Base-by-base conservation (phyloP, 208 protist genomes). In the Leishmania gerbilli region DNA sequence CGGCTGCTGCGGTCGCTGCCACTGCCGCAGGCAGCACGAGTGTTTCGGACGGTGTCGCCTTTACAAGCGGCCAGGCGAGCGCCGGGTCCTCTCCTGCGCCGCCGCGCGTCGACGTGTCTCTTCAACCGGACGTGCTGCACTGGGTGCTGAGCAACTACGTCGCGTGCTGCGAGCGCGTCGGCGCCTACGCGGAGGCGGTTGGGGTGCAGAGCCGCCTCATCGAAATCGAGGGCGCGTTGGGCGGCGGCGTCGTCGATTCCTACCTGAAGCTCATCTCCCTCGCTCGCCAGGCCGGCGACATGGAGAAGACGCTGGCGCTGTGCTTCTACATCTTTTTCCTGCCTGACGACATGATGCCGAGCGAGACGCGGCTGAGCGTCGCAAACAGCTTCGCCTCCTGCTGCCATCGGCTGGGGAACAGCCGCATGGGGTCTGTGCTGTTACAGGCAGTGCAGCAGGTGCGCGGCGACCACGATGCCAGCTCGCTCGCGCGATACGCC, bases 121-220 rank as follows among this genome's bases (percentile, higher is more conserved):
- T 90, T 27, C 85, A 91, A 69, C 88, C 89, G 19, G 90, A 92
- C 76, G 84, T 79, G 6, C 69, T 92, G 31, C 90, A 91, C 78
- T 96, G 89, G 88, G 88, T 90, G 34, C 76, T 95, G 79, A 85
- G 84, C 69, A 93, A 93, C 81, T 93, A 91, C 69, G 91, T 94
- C 40, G 84, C 78, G 40, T 93, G 91, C 81, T 93, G 88, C 80
- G 90, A 92, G 83, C 89, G 91, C 24, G 67, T 94, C 55, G 85
- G 84, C 8, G 82, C 85, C 62, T 86, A 80, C 78, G 80, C 82
- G 2, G 85, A 85, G 82, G 93, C 93, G 3, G 62, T 93, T 40
- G 85, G 79, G 37, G 88, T 76, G 69, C 87, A 95, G 80, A 88
- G 91, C 45, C 90, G 82, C 40, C 76, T 93, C 56, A 86, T 96